Conservation (phyloP, 441 rosid genomes). For the Gossypium schwendimanii region DNA sequence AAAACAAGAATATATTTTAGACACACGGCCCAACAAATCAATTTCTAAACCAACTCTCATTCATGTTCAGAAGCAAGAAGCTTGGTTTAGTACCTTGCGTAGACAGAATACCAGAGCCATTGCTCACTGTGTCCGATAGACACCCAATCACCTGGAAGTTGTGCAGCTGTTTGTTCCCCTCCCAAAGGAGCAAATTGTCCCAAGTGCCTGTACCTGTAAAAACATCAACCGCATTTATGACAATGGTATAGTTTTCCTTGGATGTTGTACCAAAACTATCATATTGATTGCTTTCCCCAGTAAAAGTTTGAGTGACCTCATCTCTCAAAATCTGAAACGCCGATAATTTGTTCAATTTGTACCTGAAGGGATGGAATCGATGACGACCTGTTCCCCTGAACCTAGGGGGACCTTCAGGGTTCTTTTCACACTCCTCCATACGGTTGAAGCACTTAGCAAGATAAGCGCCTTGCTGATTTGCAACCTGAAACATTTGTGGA, state of each 20-base stretch:
- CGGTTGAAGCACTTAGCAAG: constrained; percentile 91
- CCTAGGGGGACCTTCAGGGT: constrained; percentile 92
- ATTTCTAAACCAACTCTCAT: background rate
- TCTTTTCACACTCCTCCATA: constrained; percentile 72
- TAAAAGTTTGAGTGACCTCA: background rate
- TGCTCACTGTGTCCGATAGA: constrained; percentile 68
- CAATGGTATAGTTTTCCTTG: constrained; percentile 4
- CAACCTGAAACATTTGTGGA: constrained; percentile 47
- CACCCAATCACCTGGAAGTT: constrained; percentile 75
- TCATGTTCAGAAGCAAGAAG: background rate
- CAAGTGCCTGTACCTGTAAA: constrained; percentile 58
- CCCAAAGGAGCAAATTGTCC: constrained; percentile 86
- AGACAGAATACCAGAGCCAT: constrained; percentile 86
- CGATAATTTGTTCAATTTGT: background rate
- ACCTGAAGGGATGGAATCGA: constrained; percentile 91
- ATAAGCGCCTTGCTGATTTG: constrained; percentile 86
- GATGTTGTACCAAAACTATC: background rate
- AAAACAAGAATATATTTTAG: background rate
- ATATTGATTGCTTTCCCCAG: background rate
- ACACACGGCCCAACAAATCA: background rate
- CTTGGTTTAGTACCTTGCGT: constrained; percentile 48
- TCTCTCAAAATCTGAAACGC: background rate
- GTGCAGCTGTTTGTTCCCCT: constrained; percentile 84
- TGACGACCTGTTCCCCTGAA: constrained; percentile 94
- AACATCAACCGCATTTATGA: constrained; percentile 1